Percentiles rank a stretch among this genome's conserved stretches.
Conservation (phyloP, 2,329 filamentous ascomycete genomes). For the Aspergillus texensis region DNA sequence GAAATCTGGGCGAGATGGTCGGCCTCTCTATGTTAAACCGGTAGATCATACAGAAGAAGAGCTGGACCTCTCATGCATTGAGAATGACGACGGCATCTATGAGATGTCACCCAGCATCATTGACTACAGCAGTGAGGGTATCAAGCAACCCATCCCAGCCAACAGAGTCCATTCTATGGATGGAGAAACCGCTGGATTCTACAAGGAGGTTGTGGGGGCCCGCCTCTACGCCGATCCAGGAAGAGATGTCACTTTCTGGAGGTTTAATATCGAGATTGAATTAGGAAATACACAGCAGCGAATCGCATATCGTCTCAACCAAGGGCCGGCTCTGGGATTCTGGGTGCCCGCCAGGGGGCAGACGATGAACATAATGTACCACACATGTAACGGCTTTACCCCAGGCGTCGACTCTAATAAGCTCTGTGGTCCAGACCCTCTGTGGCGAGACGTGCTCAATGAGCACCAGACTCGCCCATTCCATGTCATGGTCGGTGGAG, state of each 20-base stretch:
- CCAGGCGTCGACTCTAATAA: constrained; percentile 73
- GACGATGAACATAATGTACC: constrained; percentile 98
- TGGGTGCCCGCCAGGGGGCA: constrained; percentile 87
- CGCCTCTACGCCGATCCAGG: constrained; percentile 83
- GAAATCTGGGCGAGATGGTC: constrained; percentile 81
- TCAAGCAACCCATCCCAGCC: constrained; percentile 49
- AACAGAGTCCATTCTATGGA: constrained; percentile 56
- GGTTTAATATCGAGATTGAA: constrained; percentile 93
- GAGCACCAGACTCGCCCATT: constrained; percentile 88
- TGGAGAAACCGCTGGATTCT: constrained; percentile 79
- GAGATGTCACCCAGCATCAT: constrained; percentile 61
- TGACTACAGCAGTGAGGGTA: constrained; percentile 41
- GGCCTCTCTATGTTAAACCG: constrained; percentile 84
- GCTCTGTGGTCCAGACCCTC: constrained; percentile 88
- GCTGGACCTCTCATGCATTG: constrained; percentile 75
- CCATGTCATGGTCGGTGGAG: constrained; percentile 97
- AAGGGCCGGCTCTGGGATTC: constrained; percentile 83
- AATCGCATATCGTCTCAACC: constrained; percentile 94
- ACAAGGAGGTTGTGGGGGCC: constrained; percentile 79
- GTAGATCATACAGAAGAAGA: constrained; percentile 82
- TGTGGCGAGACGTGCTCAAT: constrained; percentile 96
- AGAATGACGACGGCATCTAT: constrained; percentile 81
- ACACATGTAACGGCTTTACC: constrained; percentile 97
- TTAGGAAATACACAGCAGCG: constrained; percentile 75
- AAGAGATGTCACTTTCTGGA: constrained; percentile 91